These are phyloP conservation scores for Dorcoceras hygrometricum DNA, from an alignment of 257 asterid genomes.

Conservation along the genomic window DNA sequence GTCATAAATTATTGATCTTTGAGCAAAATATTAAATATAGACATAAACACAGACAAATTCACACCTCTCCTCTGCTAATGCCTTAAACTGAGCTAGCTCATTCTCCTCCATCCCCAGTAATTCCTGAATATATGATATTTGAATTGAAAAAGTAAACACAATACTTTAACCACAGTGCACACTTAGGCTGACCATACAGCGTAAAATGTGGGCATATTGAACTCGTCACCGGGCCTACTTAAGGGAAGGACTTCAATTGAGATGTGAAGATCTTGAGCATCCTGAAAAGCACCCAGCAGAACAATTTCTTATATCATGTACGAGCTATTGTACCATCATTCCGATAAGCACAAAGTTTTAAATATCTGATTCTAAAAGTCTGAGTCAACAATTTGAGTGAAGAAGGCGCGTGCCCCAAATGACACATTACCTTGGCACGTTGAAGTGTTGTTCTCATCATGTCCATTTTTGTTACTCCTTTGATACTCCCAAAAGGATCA, in stretches of 20 bases:
- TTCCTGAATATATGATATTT: constrained; percentile 50
- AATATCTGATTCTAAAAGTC: constrained; percentile 21
- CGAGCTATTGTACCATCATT: not conserved
- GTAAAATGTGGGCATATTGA: constrained; percentile 73
- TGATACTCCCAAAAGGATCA: constrained; percentile 88
- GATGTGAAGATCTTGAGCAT: constrained; percentile 94
- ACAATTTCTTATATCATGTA: constrained; percentile 12
- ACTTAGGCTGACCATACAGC: constrained; percentile 55
- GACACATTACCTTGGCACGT: constrained; percentile 74
- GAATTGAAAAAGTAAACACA: constrained; percentile 21
- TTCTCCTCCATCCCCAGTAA: constrained; percentile 83
- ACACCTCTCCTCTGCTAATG: constrained; percentile 78
- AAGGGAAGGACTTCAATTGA: constrained; percentile 88
- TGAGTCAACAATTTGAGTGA: constrained; percentile 13
- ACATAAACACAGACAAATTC: constrained; percentile 24
- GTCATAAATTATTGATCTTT: not conserved
- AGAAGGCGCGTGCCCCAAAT: constrained; percentile 21
- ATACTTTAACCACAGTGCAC: not conserved
- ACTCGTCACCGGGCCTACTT: constrained; percentile 68
- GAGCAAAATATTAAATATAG: constrained; percentile 8
- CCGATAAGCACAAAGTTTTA: constrained; percentile 4
- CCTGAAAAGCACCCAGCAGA: constrained; percentile 45
- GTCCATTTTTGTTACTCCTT: constrained; percentile 82
- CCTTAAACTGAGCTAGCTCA: constrained; percentile 66
- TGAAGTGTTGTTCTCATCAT: constrained; percentile 93